Conservation (phyloP, 345 rosid species). For the Rubroshorea leprosula region DNA sequence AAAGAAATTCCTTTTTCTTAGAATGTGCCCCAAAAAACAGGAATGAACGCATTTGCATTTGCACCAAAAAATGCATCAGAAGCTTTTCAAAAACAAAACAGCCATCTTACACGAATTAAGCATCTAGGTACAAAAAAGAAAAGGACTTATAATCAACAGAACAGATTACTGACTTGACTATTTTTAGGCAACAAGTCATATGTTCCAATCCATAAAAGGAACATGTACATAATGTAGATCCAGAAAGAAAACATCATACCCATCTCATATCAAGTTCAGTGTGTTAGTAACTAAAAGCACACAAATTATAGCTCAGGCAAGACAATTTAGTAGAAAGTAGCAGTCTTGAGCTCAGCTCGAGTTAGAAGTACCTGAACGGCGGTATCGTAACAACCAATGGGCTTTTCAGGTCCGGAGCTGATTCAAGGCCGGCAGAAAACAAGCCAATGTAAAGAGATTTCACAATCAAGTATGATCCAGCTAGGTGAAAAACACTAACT, state of each 20-base stretch:
- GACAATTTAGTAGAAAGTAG: too few relatives aligned
- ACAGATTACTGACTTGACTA: background rate
- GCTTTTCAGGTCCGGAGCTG: constrained; percentile 48
- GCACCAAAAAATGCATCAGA: too few relatives aligned
- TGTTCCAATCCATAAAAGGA: background rate
- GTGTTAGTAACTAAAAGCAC: background rate
- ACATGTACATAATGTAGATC: background rate
- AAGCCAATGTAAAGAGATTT: constrained; percentile 9
- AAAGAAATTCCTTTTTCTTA: background rate
- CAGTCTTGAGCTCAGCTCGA: too few relatives aligned
- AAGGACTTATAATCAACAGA: too few relatives aligned
- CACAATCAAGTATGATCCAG: background rate
- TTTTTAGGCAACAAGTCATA: background rate
- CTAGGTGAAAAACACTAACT: background rate
- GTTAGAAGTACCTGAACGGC: constrained; percentile 58
- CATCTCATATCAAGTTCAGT: too few relatives aligned
- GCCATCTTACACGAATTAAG: background rate
- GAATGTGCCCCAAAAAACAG: background rate
- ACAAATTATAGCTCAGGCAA: too few relatives aligned
- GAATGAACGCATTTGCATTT: too few relatives aligned
- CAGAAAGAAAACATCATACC: too few relatives aligned
- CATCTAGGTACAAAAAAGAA: too few relatives aligned
- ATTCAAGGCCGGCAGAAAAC: constrained; percentile 16
- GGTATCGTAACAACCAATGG: constrained; percentile 71
- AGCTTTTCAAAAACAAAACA: background rate